Conservation (phyloP, 2,329 filamentous ascomycete genomes). For the Hymenoscyphus fraxineus region DNA sequence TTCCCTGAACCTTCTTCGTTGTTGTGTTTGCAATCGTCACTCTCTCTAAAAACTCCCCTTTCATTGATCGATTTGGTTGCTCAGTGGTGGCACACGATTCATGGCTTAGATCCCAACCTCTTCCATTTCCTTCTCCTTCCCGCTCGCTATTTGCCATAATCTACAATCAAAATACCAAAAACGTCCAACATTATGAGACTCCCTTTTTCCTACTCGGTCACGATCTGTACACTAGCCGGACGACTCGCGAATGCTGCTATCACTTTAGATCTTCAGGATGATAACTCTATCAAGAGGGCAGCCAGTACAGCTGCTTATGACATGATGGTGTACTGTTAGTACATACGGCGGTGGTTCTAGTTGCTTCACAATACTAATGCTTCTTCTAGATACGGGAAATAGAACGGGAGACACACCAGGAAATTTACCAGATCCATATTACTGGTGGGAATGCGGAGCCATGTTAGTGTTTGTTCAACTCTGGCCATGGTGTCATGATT, state of each 20-base stretch:
- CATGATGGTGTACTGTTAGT: slow-evolving; percentile 45
- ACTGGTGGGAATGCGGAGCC: slow-evolving; percentile 43
- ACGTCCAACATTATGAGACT: slow-evolving; percentile 3
- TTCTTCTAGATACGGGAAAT: slow-evolving; percentile 40
- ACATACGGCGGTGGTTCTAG: too few species aligned
- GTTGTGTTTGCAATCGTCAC: not conserved
- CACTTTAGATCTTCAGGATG: slow-evolving; percentile 21
- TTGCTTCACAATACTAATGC: too few species aligned
- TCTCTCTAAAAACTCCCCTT: not conserved
- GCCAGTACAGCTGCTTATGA: slow-evolving; percentile 40
- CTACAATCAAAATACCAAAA: not conserved
- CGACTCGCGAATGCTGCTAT: slow-evolving; percentile 24
- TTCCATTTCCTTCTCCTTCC: not conserved
- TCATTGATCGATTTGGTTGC: not conserved
- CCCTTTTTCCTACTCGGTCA: slow-evolving; percentile 8
- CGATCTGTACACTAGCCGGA: slow-evolving; percentile 22
- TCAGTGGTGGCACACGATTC: not conserved
- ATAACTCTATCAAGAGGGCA: slow-evolving; percentile 25
- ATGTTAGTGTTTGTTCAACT: slow-evolving; percentile 9
- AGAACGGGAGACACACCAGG: slow-evolving; percentile 47
- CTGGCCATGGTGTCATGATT: not conserved
- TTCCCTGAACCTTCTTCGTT: not conserved
- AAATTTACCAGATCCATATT: slow-evolving; percentile 45
- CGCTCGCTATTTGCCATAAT: not conserved
- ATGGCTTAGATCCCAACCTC: not conserved